These are phyloP conservation scores for Iris pallida DNA, from an alignment of 116 monocot species.

Conservation along the genomic window DNA sequence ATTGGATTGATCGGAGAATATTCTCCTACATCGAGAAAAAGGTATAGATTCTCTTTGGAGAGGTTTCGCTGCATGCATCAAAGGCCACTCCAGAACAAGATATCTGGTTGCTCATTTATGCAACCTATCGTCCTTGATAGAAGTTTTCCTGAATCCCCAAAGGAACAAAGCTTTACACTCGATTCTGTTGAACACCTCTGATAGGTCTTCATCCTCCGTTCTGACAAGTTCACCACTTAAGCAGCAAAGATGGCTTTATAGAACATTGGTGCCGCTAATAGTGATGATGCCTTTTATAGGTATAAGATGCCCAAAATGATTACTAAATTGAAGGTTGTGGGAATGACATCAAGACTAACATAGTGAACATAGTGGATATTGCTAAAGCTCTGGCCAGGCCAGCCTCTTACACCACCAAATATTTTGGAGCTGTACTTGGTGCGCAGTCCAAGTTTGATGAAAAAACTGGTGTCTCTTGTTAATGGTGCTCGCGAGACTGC, in stretches of 20 bases:
- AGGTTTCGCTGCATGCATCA: background rate
- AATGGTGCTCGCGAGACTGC: constrained; percentile 29
- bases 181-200: background rate
- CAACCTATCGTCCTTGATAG: background rate
- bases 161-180: background rate
- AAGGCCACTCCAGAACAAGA: background rate
- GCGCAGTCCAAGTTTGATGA: constrained; percentile 34
- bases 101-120: background rate
- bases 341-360: constrained; percentile 23
- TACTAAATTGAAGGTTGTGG: constrained; percentile 24
- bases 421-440: constrained; percentile 21
- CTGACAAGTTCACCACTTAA: background rate
- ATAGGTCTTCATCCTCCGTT: background rate
- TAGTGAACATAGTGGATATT: constrained; percentile 24
- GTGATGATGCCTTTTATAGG: constrained; percentile 25
- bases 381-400: constrained; percentile 18
- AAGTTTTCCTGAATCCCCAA: background rate
- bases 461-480: constrained; percentile 18
- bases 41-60: background rate
- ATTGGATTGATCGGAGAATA: constrained; percentile 19
- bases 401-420: constrained; percentile 17
- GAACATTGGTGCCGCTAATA: constrained; percentile 19
- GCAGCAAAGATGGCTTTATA: constrained; percentile 12
- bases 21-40: constrained; percentile 16
- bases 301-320: constrained; percentile 26